Percentiles rank a stretch among this genome's conserved stretches.
Evolutionary conservation across 257 asterid genomes (phyloP).

Genomic region (Solanum dulcamara): DNA sequence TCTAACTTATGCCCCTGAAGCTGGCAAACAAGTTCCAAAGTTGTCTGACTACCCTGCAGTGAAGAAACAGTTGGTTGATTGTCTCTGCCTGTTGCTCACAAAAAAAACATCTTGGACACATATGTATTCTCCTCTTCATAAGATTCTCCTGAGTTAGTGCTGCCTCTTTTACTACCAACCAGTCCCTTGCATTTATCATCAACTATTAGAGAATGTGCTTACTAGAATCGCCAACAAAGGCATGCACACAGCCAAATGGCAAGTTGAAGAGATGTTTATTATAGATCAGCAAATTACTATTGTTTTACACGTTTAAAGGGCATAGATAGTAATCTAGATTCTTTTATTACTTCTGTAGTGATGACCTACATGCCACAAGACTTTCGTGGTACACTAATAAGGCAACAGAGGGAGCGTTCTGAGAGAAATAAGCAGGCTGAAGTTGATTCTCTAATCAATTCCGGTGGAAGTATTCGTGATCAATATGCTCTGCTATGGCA

Average conservation of each 20-base stretch:
- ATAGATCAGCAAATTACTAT: background rate
- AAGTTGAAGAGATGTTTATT: background rate
- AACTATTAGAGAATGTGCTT: background rate
- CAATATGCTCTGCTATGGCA: conserved; percentile 77
- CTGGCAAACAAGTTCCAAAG: too few relatives aligned
- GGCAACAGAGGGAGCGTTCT: conserved; percentile 97
- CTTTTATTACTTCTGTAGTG: conserved; percentile 31
- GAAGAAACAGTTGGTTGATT: too few relatives aligned
- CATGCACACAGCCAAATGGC: background rate
- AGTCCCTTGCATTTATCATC: background rate
- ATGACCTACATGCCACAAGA: conserved; percentile 99
- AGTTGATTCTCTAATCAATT: conserved; percentile 60
- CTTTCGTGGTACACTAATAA: conserved; percentile 81
- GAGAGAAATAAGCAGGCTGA: conserved; percentile 94
- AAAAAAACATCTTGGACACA: too few relatives aligned
- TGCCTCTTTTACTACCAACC: too few relatives aligned
- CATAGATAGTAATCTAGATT: background rate
- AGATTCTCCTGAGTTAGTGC: too few relatives aligned
- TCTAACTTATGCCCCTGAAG: too few relatives aligned
- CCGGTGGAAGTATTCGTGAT: conserved; percentile 88
- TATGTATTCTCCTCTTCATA: too few relatives aligned
- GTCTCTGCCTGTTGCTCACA: too few relatives aligned
- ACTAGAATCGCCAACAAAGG: background rate
- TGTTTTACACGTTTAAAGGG: background rate
- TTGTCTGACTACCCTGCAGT: too few relatives aligned